These are phyloP conservation scores for Chlamydomonas sphaeroides DNA, from an alignment of 139 green algal species.

Conservation along the genomic window DNA sequence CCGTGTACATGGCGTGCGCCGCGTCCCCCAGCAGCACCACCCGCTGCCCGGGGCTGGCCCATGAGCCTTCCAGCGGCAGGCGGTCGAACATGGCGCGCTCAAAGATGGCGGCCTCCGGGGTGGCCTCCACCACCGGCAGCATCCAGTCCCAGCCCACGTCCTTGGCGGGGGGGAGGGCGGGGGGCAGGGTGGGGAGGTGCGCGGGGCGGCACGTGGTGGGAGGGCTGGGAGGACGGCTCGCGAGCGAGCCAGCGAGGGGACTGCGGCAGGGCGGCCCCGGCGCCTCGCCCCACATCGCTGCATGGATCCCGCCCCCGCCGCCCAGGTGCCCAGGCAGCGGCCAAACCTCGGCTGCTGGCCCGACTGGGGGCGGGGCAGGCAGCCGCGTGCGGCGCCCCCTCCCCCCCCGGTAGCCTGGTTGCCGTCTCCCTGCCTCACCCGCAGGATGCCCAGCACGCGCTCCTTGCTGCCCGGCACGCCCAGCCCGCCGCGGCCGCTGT, in stretches of 20 bases:
- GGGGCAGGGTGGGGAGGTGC: not conserved
- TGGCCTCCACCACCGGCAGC: constrained; percentile 44
- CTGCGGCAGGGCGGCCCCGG: too few species aligned
- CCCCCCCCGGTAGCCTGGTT: too few species aligned
- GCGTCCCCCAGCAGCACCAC: constrained; percentile 63
- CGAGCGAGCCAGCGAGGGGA: too few species aligned
- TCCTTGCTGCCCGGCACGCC: constrained; percentile 59
- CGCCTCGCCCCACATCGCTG: too few species aligned
- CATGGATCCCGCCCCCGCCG: too few species aligned
- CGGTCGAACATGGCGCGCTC: constrained; percentile 62
- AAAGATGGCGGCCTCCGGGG: constrained; percentile 57
- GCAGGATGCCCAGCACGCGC: constrained; percentile 41
- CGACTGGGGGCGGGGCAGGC: too few species aligned
- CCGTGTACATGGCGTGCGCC: constrained; percentile 61
- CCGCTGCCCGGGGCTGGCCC: constrained; percentile 19
- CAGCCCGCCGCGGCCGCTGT: constrained; percentile 31
- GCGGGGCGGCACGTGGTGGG: not conserved
- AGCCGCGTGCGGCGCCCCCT: too few species aligned
- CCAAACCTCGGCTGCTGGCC: too few species aligned
- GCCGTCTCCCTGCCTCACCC: too few species aligned
- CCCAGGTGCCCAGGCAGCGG: too few species aligned
- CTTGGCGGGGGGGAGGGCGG: not conserved
- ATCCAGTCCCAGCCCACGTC: not conserved
- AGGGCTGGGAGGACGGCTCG: too few species aligned
- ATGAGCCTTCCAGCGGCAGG: constrained; percentile 41